Percentiles rank a stretch among this genome's conserved stretches.
These are phyloP conservation scores for Saccharomycopsis fibuligera DNA, from an alignment of 805 yeast species.

Conservation along the genomic window DNA sequence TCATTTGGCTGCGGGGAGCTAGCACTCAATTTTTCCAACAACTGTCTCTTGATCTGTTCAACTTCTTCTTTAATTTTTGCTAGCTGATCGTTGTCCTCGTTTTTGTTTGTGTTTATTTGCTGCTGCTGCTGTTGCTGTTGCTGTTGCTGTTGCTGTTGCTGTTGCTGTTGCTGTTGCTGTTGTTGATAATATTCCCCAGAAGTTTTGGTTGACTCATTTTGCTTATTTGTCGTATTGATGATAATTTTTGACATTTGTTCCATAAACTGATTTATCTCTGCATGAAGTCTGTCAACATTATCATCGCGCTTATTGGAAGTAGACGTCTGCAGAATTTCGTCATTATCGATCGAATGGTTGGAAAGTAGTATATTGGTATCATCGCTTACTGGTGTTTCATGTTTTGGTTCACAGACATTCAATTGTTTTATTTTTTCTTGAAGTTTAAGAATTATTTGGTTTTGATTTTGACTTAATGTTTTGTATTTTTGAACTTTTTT, in stretches of 20 bases:
- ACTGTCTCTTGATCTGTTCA: too few species aligned
- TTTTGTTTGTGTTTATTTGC: neutral
- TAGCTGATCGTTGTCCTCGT: neutral
- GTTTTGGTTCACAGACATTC: too few species aligned
- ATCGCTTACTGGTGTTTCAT: too few species aligned
- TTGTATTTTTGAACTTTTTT: constrained; percentile 13
- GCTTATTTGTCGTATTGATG: neutral
- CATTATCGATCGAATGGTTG: neutral
- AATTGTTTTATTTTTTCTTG: constrained; percentile 1
- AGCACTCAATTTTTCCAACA: too few species aligned
- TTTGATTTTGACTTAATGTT: constrained; percentile 5
- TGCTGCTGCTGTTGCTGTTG: too few species aligned
- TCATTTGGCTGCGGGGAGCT: too few species aligned
- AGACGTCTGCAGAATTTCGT: too few species aligned
- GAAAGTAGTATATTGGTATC: constrained; percentile 4
- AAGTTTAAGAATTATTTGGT: constrained; percentile 8
- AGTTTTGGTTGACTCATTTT: neutral
- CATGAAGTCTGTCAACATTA: neutral
- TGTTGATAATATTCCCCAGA: too few species aligned
- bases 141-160: too few species aligned
- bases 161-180: too few species aligned
- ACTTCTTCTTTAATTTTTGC: neutral
- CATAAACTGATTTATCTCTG: neutral
- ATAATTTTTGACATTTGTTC: neutral
- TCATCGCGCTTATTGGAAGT: too few species aligned